phyloP scores from a whole-genome alignment of 2,329 filamentous ascomycete species.

The Leptographium radiaticola region DNA sequence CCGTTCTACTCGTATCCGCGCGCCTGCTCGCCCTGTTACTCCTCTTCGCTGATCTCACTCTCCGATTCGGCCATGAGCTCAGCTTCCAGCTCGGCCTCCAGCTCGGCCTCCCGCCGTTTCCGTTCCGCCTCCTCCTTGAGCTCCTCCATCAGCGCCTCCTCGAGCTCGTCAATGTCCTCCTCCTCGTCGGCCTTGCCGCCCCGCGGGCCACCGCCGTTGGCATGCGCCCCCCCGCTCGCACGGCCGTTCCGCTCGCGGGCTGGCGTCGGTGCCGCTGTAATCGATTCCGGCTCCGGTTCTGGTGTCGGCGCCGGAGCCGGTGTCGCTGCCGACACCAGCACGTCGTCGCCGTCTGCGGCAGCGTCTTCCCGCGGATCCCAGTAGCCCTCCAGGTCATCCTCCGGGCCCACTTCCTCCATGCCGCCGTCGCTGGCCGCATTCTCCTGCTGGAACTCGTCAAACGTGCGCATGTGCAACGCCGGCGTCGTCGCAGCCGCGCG shows the following conservation, averaged over 20 bases:
- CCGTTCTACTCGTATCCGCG: too few relatives aligned
- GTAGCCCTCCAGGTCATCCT: slow-evolving; percentile 11
- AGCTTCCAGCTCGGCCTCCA: slow-evolving; percentile 45
- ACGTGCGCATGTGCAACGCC: slow-evolving; percentile 10
- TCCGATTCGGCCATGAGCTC: slow-evolving; percentile 38
- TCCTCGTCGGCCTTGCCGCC: too few relatives aligned
- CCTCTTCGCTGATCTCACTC: slow-evolving; percentile 55
- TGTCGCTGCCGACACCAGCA: neutral
- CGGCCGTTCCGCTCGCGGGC: neutral
- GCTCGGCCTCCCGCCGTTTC: slow-evolving; percentile 21
- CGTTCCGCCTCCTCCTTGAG: slow-evolving; percentile 6
- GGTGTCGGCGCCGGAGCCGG: neutral
- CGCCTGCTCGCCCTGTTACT: slow-evolving; percentile 22
- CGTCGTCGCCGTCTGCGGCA: neutral
- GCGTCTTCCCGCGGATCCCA: slow-evolving; percentile 10
- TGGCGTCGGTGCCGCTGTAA: neutral
- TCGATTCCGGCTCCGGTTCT: neutral
- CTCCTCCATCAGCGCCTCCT: slow-evolving; percentile 7
- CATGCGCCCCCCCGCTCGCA: too few relatives aligned
- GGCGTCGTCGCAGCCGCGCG: neutral
- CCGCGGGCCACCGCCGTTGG: too few relatives aligned
- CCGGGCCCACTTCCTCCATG: slow-evolving; percentile 17
- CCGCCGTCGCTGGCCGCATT: slow-evolving; percentile 6
- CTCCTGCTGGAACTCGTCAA: slow-evolving; percentile 11
- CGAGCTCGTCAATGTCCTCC: slow-evolving; percentile 15